Percentiles rank a stretch among this genome's conserved stretches.
Conservation (phyloP, 2,329 filamentous ascomycete genomes). For the Sclerotinia nivalis region DNA sequence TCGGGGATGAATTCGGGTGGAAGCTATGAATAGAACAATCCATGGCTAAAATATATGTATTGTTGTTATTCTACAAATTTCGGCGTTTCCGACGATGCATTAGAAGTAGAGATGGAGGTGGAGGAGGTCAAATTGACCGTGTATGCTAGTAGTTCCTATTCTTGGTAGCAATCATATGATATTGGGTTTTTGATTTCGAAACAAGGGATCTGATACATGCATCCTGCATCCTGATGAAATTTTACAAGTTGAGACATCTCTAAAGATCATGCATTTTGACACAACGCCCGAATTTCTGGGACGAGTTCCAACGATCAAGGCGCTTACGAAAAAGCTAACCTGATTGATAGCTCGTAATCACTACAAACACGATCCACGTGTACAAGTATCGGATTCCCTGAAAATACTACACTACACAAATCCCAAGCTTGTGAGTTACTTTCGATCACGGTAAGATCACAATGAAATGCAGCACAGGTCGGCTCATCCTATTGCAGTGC, state of each 20-base stretch:
- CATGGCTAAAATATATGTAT: slow-evolving; percentile 40
- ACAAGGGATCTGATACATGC: background rate
- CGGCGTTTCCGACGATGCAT: slow-evolving; percentile 42
- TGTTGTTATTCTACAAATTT: slow-evolving; percentile 34
- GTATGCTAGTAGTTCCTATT: slow-evolving; percentile 41
- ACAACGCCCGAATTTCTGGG: background rate
- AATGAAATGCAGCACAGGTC: background rate
- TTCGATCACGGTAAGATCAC: background rate
- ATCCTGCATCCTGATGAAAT: background rate
- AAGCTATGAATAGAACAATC: slow-evolving; percentile 29
- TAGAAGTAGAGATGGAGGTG: slow-evolving; percentile 38
- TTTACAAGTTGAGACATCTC: background rate
- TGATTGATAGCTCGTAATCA: background rate
- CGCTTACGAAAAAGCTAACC: background rate
- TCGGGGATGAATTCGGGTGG: slow-evolving; percentile 29
- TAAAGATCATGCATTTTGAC: background rate
- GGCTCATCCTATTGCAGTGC: background rate
- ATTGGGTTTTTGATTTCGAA: slow-evolving; percentile 25
- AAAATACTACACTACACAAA: background rate
- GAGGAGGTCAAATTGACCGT: slow-evolving; percentile 36
- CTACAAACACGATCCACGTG: background rate
- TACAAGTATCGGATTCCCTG: background rate
- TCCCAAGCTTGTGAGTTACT: background rate
- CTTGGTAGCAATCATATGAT: slow-evolving; percentile 35
- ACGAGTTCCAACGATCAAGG: background rate